phyloP scores from a whole-genome alignment of 345 rosid species.

The Chamaenerion angustifolium region DNA sequence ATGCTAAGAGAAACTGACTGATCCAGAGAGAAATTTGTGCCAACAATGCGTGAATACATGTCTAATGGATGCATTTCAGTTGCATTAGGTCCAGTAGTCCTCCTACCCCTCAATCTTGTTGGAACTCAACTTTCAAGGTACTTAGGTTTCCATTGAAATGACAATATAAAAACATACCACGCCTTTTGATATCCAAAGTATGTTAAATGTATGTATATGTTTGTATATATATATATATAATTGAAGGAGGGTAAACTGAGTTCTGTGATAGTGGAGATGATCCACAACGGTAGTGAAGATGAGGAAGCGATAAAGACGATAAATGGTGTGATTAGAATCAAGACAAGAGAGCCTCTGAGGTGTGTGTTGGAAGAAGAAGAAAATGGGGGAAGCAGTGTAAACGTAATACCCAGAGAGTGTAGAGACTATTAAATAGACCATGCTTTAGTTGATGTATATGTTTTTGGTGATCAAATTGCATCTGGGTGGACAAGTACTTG shows the following conservation, averaged over 20 bases:
- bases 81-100: conserved; percentile 79
- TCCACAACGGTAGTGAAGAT: conserved; percentile 20
- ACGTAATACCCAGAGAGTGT: conserved; percentile 53
- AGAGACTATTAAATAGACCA: too few species aligned
- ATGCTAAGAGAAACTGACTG: conserved; percentile 54
- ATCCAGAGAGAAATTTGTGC: conserved; percentile 35
- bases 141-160: too few species aligned
- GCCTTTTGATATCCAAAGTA: too few species aligned
- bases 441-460: too few species aligned
- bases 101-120: conserved; percentile 53
- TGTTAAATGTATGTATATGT: too few species aligned
- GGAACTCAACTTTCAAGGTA: conserved; percentile 67
- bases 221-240: conserved; percentile 32
- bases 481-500: too few species aligned
- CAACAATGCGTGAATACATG: conserved; percentile 60
- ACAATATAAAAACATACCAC: too few species aligned
- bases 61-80: conserved; percentile 45
- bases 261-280: conserved; percentile 41
- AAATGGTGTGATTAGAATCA: conserved; percentile 13
- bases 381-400: conserved; percentile 10
- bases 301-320: conserved; percentile 27
- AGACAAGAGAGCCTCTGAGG: conserved; percentile 34
- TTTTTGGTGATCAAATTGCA: too few species aligned
- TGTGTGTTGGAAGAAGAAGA: conserved; percentile 39
- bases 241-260: conserved; percentile 56